A percentile compares a stretch with the other conserved stretches of the same genome.
Conservation (phyloP, 345 rosid species). For the Melaleuca alternifolia region DNA sequence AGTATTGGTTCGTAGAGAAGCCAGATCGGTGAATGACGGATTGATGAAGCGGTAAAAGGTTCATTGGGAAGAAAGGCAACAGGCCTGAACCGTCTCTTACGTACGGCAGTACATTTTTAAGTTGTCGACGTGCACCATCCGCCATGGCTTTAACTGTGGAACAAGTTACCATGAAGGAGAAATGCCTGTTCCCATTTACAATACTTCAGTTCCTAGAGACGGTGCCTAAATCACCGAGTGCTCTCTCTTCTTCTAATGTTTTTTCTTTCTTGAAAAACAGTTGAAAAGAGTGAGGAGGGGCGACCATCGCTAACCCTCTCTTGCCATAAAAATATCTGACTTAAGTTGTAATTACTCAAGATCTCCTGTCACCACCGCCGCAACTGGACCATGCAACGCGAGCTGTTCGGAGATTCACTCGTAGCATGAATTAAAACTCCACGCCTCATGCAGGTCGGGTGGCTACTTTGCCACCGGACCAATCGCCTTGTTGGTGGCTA, state of each 20-base stretch:
- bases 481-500: neutral
- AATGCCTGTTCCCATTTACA: neutral
- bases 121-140: neutral
- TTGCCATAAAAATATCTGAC: neutral
- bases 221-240: neutral
- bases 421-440: neutral
- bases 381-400: neutral
- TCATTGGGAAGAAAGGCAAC: no score
- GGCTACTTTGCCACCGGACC: neutral
- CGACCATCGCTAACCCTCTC: accelerated
- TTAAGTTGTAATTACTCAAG: neutral
- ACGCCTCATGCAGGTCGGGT: accelerated
- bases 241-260: no score
- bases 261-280: no score
- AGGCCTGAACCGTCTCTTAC: neutral
- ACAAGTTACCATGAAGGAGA: no score
- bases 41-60: no score
- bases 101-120: neutral
- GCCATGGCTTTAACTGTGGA: neutral
- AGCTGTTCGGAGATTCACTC: neutral
- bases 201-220: neutral
- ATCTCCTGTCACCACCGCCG: accelerated
- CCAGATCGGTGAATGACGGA: no score
- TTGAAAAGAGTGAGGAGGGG: neutral
- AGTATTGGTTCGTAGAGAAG: neutral